Conservation (phyloP, 1,139 yeast genomes). For the Suzukiozyma palmioleophila region DNA sequence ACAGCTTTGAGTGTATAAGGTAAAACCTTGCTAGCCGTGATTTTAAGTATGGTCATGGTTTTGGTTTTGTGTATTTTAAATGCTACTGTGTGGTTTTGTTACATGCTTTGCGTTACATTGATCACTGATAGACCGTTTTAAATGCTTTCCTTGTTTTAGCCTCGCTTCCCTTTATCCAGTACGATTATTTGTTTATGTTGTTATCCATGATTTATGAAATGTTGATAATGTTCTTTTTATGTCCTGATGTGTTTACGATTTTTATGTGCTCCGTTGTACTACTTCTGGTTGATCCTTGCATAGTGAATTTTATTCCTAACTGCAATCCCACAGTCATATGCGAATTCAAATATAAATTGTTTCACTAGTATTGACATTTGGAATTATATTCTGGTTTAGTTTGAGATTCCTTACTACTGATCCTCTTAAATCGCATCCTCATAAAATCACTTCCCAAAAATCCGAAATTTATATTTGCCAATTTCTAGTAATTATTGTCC, state of each 20-base stretch:
- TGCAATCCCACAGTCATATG: too few species aligned
- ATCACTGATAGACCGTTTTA: too few species aligned
- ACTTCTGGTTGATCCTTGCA: too few species aligned
- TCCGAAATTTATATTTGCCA: neutral
- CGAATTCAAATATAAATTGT: neutral
- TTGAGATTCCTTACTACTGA: neutral
- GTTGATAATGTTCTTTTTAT: neutral
- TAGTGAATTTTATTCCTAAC: too few species aligned
- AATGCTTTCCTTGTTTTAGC: neutral
- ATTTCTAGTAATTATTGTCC: neutral
- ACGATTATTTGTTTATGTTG: neutral
- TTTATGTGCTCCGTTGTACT: neutral
- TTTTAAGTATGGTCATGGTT: too few species aligned
- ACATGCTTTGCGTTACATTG: too few species aligned
- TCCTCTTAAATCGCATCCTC: constrained; percentile 1
- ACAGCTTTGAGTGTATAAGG: neutral
- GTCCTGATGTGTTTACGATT: neutral
- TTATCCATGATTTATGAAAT: neutral
- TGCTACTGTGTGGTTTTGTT: too few species aligned
- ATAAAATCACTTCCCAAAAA: neutral
- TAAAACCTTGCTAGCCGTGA: too few species aligned
- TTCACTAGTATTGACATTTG: neutral
- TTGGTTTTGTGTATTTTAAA: too few species aligned
- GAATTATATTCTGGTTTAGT: too few species aligned
- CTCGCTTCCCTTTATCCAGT: neutral